Conservation (phyloP, 2,329 filamentous ascomycete species). For the Penicillium sp. region DNA sequence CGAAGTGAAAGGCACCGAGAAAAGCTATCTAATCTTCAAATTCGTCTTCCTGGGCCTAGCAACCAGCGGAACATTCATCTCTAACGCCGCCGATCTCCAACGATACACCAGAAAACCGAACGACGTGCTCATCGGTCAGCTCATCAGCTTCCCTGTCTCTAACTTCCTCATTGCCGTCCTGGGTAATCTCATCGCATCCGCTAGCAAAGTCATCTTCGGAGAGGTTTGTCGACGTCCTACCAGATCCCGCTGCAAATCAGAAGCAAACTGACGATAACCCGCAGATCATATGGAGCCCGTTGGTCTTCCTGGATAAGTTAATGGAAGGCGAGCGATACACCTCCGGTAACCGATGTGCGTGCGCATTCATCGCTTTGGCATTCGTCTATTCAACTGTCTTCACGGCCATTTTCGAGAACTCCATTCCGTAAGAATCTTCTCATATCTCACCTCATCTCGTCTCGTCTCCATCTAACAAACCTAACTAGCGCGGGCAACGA, state of each 20-base stretch:
- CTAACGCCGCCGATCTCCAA: conserved; percentile 45
- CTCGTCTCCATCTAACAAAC: not conserved
- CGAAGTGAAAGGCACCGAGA: conserved; percentile 31
- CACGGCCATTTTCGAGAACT: conserved; percentile 46
- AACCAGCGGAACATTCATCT: conserved; percentile 25
- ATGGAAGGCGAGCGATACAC: conserved; percentile 36
- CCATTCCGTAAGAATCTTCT: conserved; percentile 28
- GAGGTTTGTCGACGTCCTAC: no score
- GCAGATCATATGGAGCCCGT: conserved; percentile 37
- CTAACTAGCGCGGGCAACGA: conserved; percentile 35
- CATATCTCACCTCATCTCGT: no score
- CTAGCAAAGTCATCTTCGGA: conserved; percentile 32
- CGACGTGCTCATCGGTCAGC: conserved; percentile 43
- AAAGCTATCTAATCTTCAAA: conserved; percentile 39
- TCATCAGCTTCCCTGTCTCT: conserved; percentile 43
- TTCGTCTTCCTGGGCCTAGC: conserved; percentile 37
- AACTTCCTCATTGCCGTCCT: conserved; percentile 40
- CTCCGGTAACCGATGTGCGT: conserved; percentile 36
- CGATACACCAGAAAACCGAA: conserved; percentile 42
- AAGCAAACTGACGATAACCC: not conserved
- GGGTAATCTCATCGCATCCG: conserved; percentile 41
- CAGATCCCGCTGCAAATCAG: no score
- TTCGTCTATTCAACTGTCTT: conserved; percentile 47
- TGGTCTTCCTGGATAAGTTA: conserved; percentile 37
- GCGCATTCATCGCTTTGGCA: conserved; percentile 42